A percentile compares a stretch with the other conserved stretches of the same genome.
These are phyloP conservation scores for Cichorium intybus DNA, from an alignment of 140 eudicot species.

Conservation along the genomic window DNA sequence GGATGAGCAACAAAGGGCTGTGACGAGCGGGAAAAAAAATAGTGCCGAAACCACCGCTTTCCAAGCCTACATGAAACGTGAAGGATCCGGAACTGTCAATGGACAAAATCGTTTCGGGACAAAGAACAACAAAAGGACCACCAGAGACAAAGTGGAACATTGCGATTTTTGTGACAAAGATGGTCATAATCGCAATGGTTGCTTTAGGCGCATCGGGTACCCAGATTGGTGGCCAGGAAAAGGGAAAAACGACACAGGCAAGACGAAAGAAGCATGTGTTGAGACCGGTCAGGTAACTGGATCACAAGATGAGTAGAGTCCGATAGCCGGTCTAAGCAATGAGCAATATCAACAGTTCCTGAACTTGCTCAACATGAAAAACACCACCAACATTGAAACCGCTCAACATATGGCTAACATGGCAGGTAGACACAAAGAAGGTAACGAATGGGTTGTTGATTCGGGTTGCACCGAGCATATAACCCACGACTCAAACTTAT, in stretches of 20 bases:
- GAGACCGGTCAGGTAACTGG: background rate
- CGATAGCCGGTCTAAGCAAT: background rate
- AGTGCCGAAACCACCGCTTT: background rate
- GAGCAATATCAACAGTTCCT: background rate
- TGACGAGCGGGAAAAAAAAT: background rate
- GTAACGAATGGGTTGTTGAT: background rate
- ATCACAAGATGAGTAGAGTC: background rate
- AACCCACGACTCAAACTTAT: background rate
- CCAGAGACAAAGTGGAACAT: background rate
- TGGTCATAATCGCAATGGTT: background rate
- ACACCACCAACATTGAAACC: background rate
- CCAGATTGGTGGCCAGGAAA: slow-evolving; percentile 15
- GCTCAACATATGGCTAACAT: background rate
- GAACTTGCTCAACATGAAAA: background rate
- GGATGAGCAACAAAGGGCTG: background rate
- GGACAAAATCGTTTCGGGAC: background rate
- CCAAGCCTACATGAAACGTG: background rate
- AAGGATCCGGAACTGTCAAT: background rate
- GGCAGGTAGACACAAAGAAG: slow-evolving; percentile 7
- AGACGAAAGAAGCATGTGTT: background rate
- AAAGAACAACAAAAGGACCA: background rate
- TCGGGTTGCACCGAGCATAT: background rate
- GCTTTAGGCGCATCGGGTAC: background rate
- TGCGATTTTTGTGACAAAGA: background rate
- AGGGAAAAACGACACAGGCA: background rate